Percentiles rank a stretch among this genome's conserved stretches.
phyloP scores from a whole-genome alignment of 2,329 filamentous ascomycete genomes.

The Pseudogymnoascus verrucosus region DNA sequence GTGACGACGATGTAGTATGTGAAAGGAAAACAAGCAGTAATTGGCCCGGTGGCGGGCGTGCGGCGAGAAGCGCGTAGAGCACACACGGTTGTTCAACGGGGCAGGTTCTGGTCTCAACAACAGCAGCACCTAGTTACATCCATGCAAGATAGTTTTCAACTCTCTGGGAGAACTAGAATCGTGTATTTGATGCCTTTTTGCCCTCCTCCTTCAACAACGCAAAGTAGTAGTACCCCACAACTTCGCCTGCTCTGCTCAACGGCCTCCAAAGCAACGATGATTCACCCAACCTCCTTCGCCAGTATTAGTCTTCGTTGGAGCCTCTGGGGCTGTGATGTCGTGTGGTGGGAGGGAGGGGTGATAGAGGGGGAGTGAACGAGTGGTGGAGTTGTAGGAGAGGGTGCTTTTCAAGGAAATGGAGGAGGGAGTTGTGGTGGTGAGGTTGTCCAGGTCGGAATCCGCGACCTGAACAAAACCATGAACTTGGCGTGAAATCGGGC shows the following conservation, averaged over 20 bases:
- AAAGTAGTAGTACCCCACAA: not conserved
- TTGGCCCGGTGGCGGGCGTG: not conserved
- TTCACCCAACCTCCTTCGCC: conserved; percentile 1
- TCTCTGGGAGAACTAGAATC: conserved; percentile 28
- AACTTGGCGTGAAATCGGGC: not conserved
- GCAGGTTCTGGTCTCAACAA: conserved; percentile 9
- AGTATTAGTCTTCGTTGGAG: not conserved
- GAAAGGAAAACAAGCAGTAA: not conserved
- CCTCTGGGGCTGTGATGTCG: not conserved
- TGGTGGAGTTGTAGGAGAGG: not conserved
- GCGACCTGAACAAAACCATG: not conserved
- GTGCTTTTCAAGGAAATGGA: not conserved
- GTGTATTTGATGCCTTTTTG: conserved; percentile 29
- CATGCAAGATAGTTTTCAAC: conserved; percentile 28
- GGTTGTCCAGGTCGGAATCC: conserved; percentile 1
- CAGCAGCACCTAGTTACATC: conserved; percentile 30
- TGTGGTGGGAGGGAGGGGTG: not conserved
- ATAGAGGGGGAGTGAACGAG: not conserved
- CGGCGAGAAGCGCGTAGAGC: not conserved
- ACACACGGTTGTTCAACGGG: not conserved
- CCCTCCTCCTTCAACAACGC: conserved; percentile 10
- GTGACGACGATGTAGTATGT: not conserved
- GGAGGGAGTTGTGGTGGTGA: not conserved
- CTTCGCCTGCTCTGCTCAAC: conserved; percentile 1
- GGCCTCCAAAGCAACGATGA: not conserved